Percentiles rank a stretch among this genome's conserved stretches.
Evolutionary conservation across 306 rosid species (phyloP).

Genomic region (Mimosa pudica): DNA sequence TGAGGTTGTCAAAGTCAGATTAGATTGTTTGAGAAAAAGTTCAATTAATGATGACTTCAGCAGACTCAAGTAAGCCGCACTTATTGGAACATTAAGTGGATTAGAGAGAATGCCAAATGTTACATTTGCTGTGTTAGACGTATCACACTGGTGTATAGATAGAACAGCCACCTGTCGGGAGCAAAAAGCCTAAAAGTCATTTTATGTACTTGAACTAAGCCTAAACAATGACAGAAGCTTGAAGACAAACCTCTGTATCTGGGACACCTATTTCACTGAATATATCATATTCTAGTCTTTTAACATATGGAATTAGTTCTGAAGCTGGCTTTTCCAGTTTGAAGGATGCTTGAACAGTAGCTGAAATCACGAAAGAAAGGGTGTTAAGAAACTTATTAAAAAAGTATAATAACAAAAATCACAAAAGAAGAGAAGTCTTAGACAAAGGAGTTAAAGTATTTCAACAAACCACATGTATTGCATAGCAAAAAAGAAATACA

Average conservation of each 20-base stretch:
- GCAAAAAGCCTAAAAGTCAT: conserved; percentile 35
- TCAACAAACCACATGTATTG: conserved; percentile 16
- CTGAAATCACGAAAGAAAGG: conserved; percentile 51
- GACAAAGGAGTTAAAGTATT: not conserved
- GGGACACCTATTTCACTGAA: conserved; percentile 76
- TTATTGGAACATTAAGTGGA: conserved; percentile 64
- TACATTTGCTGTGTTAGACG: conserved; percentile 63
- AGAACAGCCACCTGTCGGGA: conserved; percentile 71
- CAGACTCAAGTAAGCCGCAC: conserved; percentile 71
- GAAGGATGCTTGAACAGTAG: conserved; percentile 78
- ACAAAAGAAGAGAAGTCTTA: not conserved
- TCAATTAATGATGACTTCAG: conserved; percentile 70
- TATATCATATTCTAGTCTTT: conserved; percentile 76
- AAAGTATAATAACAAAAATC: not conserved
- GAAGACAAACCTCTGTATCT: conserved; percentile 61
- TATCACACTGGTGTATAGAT: conserved; percentile 67
- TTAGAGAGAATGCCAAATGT: conserved; percentile 81
- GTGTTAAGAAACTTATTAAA: not conserved
- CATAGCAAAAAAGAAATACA: conserved; percentile 8
- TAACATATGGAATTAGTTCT: conserved; percentile 70
- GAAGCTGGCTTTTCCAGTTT: conserved; percentile 75
- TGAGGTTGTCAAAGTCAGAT: conserved; percentile 74
- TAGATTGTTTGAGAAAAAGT: conserved; percentile 66
- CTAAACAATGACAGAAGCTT: conserved; percentile 22
- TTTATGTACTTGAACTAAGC: conserved; percentile 22